Evolutionary conservation across 306 rosid genomes (phyloP).

Genomic region (Trichosanthes truncata): DNA sequence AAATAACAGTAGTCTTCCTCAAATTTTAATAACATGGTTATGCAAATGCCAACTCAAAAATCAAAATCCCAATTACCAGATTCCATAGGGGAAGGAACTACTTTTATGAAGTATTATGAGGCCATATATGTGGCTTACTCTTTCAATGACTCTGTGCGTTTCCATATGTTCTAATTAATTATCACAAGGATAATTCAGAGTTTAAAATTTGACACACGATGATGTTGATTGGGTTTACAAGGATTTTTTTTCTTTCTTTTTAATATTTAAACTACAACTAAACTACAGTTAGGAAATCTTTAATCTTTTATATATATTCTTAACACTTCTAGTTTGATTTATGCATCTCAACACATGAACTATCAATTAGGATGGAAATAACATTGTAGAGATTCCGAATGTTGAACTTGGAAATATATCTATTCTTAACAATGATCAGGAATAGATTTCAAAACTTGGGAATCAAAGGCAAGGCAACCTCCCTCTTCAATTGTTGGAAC

Average conservation of each 20-base stretch:
- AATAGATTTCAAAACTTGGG: background rate
- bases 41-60: background rate
- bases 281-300: background rate
- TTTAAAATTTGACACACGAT: background rate
- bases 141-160: background rate
- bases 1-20: background rate
- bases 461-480: background rate
- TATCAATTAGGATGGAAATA: background rate
- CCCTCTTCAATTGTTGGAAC: background rate
- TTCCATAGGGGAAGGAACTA: background rate
- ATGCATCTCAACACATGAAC: background rate
- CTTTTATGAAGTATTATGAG: background rate
- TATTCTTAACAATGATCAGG: background rate
- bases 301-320: background rate
- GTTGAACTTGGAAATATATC: background rate
- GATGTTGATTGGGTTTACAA: background rate
- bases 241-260: background rate
- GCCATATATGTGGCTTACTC: background rate
- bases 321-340: background rate
- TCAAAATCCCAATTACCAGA: background rate
- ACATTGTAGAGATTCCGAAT: background rate
- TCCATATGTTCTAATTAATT: background rate
- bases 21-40: background rate
- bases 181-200: background rate
- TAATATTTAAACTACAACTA: background rate